phyloP scores from a whole-genome alignment of 352 stramenopile genomes.

The Phytophthora crassamura region DNA sequence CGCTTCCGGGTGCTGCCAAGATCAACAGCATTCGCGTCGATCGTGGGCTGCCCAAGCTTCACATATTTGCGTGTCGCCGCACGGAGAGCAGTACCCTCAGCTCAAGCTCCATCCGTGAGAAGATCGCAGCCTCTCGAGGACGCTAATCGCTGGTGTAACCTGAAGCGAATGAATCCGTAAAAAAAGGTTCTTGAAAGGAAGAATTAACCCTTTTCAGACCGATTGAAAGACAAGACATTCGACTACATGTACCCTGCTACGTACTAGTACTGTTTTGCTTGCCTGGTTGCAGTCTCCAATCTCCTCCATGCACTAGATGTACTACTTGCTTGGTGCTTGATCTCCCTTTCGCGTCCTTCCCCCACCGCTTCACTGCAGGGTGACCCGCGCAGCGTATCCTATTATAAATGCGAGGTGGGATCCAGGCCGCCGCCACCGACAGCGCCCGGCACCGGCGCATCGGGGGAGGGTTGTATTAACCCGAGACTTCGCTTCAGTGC shows the following conservation, averaged over 20 bases:
- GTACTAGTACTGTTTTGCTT: slow-evolving; percentile 19
- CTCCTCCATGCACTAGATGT: slow-evolving; percentile 19
- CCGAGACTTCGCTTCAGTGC: slow-evolving; percentile 60
- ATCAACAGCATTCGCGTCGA: slow-evolving; percentile 84
- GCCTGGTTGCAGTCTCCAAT: slow-evolving; percentile 12
- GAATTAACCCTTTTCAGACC: background rate
- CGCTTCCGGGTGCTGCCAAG: slow-evolving; percentile 74
- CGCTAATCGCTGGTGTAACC: slow-evolving; percentile 7
- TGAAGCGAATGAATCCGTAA: slow-evolving; percentile 1
- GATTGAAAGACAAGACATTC: slow-evolving; percentile 8
- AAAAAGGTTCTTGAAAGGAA: no score
- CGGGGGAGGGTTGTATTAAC: slow-evolving; percentile 33
- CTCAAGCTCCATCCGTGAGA: slow-evolving; percentile 83
- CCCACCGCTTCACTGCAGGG: slow-evolving; percentile 4
- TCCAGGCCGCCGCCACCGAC: slow-evolving; percentile 26
- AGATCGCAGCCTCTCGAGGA: slow-evolving; percentile 45
- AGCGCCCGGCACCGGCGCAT: slow-evolving; percentile 6
- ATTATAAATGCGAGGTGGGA: slow-evolving; percentile 39
- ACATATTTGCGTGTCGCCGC: slow-evolving; percentile 81
- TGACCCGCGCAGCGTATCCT: slow-evolving; percentile 22
- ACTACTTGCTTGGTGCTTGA: slow-evolving; percentile 18
- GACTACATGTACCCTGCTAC: slow-evolving; percentile 16
- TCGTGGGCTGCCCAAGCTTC: slow-evolving; percentile 59
- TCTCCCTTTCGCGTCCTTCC: slow-evolving; percentile 1
- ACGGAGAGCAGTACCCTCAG: slow-evolving; percentile 87